A percentile compares a stretch with the other conserved stretches of the same genome.
These are phyloP conservation scores for Aspergillus ochraceus DNA, from an alignment of 2,329 filamentous ascomycete species.

Conservation along the genomic window DNA sequence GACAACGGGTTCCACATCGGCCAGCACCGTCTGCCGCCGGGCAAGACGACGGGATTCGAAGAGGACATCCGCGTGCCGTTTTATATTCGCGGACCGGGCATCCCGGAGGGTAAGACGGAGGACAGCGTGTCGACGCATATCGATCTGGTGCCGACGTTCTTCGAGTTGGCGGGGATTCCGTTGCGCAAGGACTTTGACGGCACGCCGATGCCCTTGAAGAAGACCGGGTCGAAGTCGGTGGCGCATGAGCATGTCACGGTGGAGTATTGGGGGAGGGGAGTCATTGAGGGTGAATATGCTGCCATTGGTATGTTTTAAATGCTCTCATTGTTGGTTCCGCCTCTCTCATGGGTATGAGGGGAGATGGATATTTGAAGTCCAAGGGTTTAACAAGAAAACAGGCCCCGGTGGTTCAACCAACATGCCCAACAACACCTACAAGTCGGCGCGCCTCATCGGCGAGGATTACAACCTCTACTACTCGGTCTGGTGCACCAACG, in stretches of 20 bases:
- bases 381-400: background rate
- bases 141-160: constrained; percentile 63
- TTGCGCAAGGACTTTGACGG: constrained; percentile 58
- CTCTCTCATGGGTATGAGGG: background rate
- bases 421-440: constrained; percentile 40
- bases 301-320: constrained; percentile 23
- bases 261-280: constrained; percentile 55
- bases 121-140: constrained; percentile 61
- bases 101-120: constrained; percentile 44
- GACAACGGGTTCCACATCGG: constrained; percentile 63
- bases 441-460: constrained; percentile 35
- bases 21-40: constrained; percentile 59
- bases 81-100: constrained; percentile 59
- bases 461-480: constrained; percentile 40
- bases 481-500: constrained; percentile 42
- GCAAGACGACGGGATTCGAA: constrained; percentile 60
- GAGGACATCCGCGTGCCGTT: constrained; percentile 62
- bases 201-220: constrained; percentile 49
- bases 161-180: constrained; percentile 45
- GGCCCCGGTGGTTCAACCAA: constrained; percentile 18
- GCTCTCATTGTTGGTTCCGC: background rate
- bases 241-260: constrained; percentile 59
- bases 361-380: background rate
- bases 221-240: constrained; percentile 17
- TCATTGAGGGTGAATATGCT: constrained; percentile 32